Evolutionary conservation across 371 early-diverging fungal species (phyloP), one percentile per base, ranked within the genome.

Genomic region (Actinomortierella wolfii): DNA sequence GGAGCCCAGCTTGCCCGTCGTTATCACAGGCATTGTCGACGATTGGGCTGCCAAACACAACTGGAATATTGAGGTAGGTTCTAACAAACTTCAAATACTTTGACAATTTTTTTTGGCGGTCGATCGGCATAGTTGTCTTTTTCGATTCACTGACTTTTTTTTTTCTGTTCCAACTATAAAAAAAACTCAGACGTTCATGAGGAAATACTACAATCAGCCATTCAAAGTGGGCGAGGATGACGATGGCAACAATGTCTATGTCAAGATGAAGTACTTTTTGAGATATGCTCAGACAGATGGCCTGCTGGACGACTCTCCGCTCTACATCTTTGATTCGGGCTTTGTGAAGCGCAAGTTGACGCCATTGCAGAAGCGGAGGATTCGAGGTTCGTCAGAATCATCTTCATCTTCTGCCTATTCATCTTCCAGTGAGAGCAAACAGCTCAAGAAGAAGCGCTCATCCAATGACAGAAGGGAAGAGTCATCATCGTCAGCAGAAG

Each of bases 221-320:
- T 92, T 92, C 76, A 92, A 91, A 66, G 81, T 92, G 41, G 92
- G 94, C 20, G 90, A 92, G 59, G 92, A 92, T 61, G 92, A 92
- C 57, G 84, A 92, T 21, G 90, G 87, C 23, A 78, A 89, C 51
- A 81, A 83, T 58, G 91, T 92, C 13, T 87, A 87, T 59, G 67
- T 92, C 67, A 83, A 84, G 55, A 78, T 91, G 78, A 89, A 90
- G 74, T 83, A 94, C 67, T 92, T 85, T 57, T 57, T 91, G 3
- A 78, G 78, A 48, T 90, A 89, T 62, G 79, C 80, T 1, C 64
- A 79, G 15, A 66, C 71, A 20, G 89, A 85, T 26, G 89, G 84
- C 2, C 64, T 61, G 25, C 53, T 70, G 39, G 92, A 92, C 58
- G 94, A 94, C 66, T 88, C 89, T 17, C 94, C 94, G 1, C 81